Base-by-base conservation (phyloP, 495 filamentous ascomycete genomes). In the Penicillium ucsense region DNA sequence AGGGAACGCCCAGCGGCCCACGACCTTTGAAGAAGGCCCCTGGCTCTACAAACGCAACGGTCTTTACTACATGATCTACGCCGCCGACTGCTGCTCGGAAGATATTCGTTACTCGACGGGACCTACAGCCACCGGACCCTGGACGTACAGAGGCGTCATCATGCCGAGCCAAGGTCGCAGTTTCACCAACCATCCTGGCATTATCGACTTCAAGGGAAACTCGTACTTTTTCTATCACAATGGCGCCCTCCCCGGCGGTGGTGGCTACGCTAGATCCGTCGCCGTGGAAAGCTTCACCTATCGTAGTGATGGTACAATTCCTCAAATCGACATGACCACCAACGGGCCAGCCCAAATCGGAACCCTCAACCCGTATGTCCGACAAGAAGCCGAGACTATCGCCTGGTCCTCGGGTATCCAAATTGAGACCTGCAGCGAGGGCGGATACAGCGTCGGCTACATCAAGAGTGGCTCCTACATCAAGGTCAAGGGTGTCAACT, bases 221-320 rank as follows among this genome's bases (percentile, higher is more conserved):
- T 59, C 60, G 10, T 63, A 63, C 50, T 61, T 63, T 39, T 59
- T 61, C 50, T 63, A 63, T 43, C 60, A 63, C 45, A 63, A 63
- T 47, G 53, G 55, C 40, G 60, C 60, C 31, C 55, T 63, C 7
- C 60, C 60, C 27, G 50, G 50, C 11, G 60, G 60, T 31, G 43
- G 59, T 45, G 50, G 51, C 33, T 63, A 52, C 40, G 20, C 55
- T 10, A 49, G 60, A 38, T 61, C 60, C 31, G 52, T 59, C 4
- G 50, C 48, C 34, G 48, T 63, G 11, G 60, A 63, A 31, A 45
- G 45, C 32, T 63, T 63, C 36, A 12, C 31, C 45, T 63, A 63
- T 46, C 53, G 53, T 35, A 11, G 47, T 10, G 60, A 63, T 41
- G 60, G 60, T 38, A 51, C 40, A 31, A 61, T 63, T 48, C 60